Evolutionary conservation across 306 rosid species (phyloP).

Genomic region (Arachis stenosperma): DNA sequence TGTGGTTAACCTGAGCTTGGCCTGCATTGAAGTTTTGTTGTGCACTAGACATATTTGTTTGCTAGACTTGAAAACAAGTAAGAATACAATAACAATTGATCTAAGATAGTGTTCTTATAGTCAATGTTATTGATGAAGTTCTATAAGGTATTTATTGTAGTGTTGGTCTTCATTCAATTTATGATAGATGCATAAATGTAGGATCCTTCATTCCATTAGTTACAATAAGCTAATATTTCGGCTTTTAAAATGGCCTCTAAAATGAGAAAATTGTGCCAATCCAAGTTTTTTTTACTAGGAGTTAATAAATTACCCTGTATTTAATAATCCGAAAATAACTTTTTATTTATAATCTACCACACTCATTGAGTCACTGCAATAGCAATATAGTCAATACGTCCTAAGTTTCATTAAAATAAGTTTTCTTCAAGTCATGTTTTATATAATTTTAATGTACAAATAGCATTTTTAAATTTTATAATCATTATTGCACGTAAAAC

Average conservation of each 20-base stretch:
- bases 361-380: too few species aligned
- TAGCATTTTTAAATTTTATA: too few species aligned
- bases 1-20: conserved; percentile 39
- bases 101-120: not conserved
- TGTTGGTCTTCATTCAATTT: conserved; percentile 16
- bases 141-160: conserved; percentile 25
- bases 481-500: too few species aligned
- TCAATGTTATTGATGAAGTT: not conserved
- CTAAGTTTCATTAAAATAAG: too few species aligned
- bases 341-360: too few species aligned
- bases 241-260: conserved; percentile 46
- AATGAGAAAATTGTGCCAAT: conserved; percentile 13
- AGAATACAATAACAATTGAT: conserved; percentile 3
- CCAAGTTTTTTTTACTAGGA: conserved; percentile 3
- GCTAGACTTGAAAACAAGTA: not conserved
- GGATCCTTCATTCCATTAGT: conserved; percentile 10
- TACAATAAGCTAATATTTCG: conserved; percentile 27
- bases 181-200: conserved; percentile 18
- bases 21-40: conserved; percentile 54
- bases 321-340: too few species aligned
- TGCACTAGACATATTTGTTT: conserved; percentile 56
- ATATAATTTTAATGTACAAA: too few species aligned
- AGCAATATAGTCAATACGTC: too few species aligned
- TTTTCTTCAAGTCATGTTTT: too few species aligned
- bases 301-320: too few species aligned